These are phyloP conservation scores for Candida rishiriensis DNA, from an alignment of 805 yeast species.

Conservation along the genomic window DNA sequence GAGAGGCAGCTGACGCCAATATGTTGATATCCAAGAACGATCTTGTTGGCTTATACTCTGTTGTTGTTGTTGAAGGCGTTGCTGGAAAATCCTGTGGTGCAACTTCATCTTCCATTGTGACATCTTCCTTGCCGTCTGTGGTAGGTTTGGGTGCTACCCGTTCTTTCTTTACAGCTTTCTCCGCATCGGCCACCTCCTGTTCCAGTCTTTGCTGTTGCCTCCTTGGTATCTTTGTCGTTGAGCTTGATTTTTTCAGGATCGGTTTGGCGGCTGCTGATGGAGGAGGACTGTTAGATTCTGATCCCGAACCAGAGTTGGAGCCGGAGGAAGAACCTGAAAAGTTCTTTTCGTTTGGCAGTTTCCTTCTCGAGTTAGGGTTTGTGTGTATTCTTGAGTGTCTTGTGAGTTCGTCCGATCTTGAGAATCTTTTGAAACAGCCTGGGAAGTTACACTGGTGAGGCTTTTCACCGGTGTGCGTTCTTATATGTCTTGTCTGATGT, in stretches of 20 bases:
- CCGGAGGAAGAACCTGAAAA: slow-evolving; percentile 10
- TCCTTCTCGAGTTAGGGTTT: slow-evolving; percentile 42
- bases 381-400: slow-evolving; percentile 80
- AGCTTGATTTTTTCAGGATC: slow-evolving; percentile 15
- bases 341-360: slow-evolving; percentile 11
- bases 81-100: slow-evolving; percentile 3
- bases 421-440: slow-evolving; percentile 77
- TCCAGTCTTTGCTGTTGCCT: slow-evolving; percentile 1
- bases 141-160: too few species aligned
- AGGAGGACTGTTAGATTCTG: slow-evolving; percentile 14
- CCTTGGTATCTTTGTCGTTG: slow-evolving; percentile 14
- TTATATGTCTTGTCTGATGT: slow-evolving; percentile 86
- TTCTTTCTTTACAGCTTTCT: too few species aligned
- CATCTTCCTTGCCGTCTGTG: slow-evolving; percentile 17
- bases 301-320: slow-evolving; percentile 2
- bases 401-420: slow-evolving; percentile 81
- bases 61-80: not conserved
- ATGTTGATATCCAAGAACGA: slow-evolving; percentile 42
- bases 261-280: slow-evolving; percentile 28
- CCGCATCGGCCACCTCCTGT: too few species aligned
- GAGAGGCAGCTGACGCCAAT: slow-evolving; percentile 51
- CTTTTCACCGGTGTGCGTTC: slow-evolving; percentile 92
- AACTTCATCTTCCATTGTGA: slow-evolving; percentile 15
- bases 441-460: slow-evolving; percentile 84
- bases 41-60: slow-evolving; percentile 13